Evolutionary conservation across 441 rosid genomes (phyloP).

Genomic region (Pelargonium citronellum): DNA sequence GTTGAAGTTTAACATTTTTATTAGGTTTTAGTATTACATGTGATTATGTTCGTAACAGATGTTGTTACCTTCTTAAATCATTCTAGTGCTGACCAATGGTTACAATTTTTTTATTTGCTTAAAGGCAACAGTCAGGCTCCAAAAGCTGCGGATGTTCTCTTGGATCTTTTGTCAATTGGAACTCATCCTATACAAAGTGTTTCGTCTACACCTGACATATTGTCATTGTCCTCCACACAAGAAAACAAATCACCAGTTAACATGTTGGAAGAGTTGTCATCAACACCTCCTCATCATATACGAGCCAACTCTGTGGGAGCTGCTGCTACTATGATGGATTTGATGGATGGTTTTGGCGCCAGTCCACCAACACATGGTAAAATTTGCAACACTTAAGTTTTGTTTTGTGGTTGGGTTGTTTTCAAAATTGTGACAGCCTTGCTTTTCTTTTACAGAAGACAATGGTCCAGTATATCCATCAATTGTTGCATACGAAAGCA

Average conservation of each 20-base stretch:
- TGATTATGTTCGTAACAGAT: no score
- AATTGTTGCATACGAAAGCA: slow-evolving; percentile 77
- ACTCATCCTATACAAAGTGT: slow-evolving; percentile 49
- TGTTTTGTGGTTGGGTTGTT: slow-evolving; percentile 16
- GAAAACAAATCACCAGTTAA: slow-evolving; percentile 32
- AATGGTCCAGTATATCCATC: slow-evolving; percentile 79
- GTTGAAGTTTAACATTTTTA: no score
- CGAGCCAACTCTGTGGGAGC: slow-evolving; percentile 37
- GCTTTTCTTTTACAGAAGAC: slow-evolving; percentile 44
- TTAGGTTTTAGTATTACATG: no score
- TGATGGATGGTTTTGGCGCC: slow-evolving; percentile 75
- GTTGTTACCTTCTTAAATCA: no score
- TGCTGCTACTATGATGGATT: slow-evolving; percentile 61
- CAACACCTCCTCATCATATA: slow-evolving; percentile 34
- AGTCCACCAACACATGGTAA: slow-evolving; percentile 56
- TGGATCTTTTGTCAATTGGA: slow-evolving; percentile 88
- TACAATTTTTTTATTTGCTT: slow-evolving; percentile 4
- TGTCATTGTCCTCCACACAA: slow-evolving; percentile 38
- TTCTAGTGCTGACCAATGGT: no score
- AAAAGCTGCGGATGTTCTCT: slow-evolving; percentile 67
- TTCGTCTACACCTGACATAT: slow-evolving; percentile 47
- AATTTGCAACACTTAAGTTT: slow-evolving; percentile 13
- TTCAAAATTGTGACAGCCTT: slow-evolving; percentile 18
- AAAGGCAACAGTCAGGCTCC: slow-evolving; percentile 58
- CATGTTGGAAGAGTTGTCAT: slow-evolving; percentile 45